phyloP scores from a whole-genome alignment of 1,139 yeast species.

The Debaryomycetaceae sp. region DNA sequence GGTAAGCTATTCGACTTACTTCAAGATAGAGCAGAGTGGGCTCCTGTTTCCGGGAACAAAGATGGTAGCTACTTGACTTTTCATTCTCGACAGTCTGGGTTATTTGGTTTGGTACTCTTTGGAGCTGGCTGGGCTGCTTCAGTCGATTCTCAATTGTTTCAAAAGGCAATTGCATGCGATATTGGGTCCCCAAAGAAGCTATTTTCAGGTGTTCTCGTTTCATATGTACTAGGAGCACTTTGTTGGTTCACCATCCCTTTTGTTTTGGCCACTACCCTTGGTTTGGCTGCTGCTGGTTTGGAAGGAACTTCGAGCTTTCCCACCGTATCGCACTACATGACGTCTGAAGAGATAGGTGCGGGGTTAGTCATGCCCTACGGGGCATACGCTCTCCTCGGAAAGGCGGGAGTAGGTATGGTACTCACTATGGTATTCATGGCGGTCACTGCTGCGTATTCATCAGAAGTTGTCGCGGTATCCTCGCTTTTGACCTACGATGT shows the following conservation, averaged over 20 bases:
- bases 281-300: conserved; percentile 32
- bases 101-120: conserved; percentile 23
- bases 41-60: conserved; percentile 18
- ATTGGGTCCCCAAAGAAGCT: too few species aligned
- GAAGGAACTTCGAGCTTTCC: conserved; percentile 24
- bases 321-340: conserved; percentile 23
- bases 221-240: conserved; percentile 36
- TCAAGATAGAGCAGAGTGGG: conserved; percentile 18
- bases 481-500: conserved; percentile 34
- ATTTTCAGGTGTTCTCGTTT: conserved; percentile 28
- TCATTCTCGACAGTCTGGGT: conserved; percentile 17
- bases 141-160: conserved; percentile 39
- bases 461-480: conserved; percentile 35
- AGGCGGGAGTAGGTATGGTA: conserved; percentile 31
- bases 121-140: conserved; percentile 34
- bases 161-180: conserved; percentile 41
- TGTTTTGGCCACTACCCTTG: conserved; percentile 33
- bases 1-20: conserved; percentile 31
- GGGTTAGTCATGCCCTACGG: conserved; percentile 22
- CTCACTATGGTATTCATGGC: conserved; percentile 33
- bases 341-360: conserved; percentile 14
- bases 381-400: conserved; percentile 27
- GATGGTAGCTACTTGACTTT: conserved; percentile 11
- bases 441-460: conserved; percentile 37
- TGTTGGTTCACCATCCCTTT: conserved; percentile 39